These are phyloP conservation scores for Yamadazyma jaroonii DNA, from an alignment of 1,139 yeast species.

Conservation along the genomic window DNA sequence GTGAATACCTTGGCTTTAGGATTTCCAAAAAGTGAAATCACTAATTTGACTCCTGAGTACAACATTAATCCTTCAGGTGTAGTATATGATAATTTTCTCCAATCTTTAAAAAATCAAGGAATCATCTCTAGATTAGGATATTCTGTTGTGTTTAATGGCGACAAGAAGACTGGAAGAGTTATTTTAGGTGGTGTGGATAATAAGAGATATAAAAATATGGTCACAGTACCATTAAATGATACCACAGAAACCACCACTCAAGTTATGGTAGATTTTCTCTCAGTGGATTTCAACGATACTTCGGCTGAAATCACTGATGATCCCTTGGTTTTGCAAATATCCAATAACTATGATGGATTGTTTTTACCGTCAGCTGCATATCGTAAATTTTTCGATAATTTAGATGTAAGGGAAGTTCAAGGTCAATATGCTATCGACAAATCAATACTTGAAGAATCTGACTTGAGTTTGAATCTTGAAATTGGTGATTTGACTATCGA, in stretches of 20 bases:
- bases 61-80: background rate
- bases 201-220: background rate
- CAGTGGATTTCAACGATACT: background rate
- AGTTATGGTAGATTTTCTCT: background rate
- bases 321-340: background rate
- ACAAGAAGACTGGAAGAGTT: constrained; percentile 1
- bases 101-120: background rate
- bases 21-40: constrained; percentile 1
- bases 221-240: constrained; percentile 3
- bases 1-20: constrained; percentile 2
- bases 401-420: background rate
- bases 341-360: constrained; percentile 3
- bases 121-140: background rate
- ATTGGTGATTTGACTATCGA: background rate
- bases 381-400: background rate
- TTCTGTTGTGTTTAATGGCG: constrained; percentile 1
- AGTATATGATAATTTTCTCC: constrained; percentile 1
- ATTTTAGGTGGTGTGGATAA: constrained; percentile 4
- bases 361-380: background rate
- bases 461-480: background rate
- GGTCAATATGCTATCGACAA: background rate
- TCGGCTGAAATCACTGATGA: background rate
- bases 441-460: background rate
- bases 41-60: constrained; percentile 3
- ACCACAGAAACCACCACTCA: background rate